phyloP scores from a whole-genome alignment of 345 rosid species.

The Garcia nutans region DNA sequence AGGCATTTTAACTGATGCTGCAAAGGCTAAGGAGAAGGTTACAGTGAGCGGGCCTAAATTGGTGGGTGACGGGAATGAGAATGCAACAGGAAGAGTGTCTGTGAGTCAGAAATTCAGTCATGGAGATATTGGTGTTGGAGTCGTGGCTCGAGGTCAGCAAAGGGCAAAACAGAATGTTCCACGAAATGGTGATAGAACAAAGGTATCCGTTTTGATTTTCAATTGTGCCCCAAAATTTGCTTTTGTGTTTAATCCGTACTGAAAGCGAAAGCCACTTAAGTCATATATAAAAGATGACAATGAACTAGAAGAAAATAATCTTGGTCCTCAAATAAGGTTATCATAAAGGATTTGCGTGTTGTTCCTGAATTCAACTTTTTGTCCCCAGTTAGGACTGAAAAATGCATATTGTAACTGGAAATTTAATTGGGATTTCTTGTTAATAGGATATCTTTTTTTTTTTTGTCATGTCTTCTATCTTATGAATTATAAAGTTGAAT shows the following conservation, averaged over 20 bases:
- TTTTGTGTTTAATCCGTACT: not conserved
- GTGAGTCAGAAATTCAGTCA: conserved; percentile 20
- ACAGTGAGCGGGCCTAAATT: conserved; percentile 12
- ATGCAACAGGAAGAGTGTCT: conserved; percentile 19
- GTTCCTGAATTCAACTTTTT: not conserved
- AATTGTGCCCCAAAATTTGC: not conserved
- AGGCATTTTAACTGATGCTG: conserved; percentile 11
- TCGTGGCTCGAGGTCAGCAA: conserved; percentile 23
- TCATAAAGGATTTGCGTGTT: not conserved
- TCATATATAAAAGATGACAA: no score
- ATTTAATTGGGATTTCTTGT: not conserved
- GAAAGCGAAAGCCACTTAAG: not conserved
- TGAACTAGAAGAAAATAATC: not conserved
- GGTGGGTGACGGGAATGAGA: conserved; percentile 43
- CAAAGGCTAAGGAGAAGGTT: conserved; percentile 25
- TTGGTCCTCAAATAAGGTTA: not conserved
- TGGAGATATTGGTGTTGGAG: conserved; percentile 24
- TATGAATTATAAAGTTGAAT: not conserved
- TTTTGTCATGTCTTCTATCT: not conserved
- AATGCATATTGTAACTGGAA: no score
- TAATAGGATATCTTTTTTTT: not conserved
- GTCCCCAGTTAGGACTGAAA: not conserved
- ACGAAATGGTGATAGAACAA: conserved; percentile 25
- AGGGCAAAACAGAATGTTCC: conserved; percentile 22
- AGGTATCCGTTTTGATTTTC: conserved; percentile 38